phyloP scores from a whole-genome alignment of 352 stramenopile species.

The Globisporangium spiculum region DNA sequence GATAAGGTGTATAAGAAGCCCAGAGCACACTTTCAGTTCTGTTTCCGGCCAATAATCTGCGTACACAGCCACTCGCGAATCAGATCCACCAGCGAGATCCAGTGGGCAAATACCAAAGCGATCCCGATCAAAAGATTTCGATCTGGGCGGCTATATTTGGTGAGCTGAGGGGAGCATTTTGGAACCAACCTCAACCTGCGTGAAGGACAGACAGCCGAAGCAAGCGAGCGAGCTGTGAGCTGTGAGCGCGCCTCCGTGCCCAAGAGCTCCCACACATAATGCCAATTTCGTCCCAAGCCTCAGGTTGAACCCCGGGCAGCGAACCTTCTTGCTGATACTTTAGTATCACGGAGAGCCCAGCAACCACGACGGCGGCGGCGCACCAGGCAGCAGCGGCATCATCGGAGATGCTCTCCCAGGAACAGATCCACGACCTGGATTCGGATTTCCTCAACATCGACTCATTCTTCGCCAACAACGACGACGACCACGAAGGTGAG shows the following conservation, averaged over 20 bases:
- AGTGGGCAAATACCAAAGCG: neutral
- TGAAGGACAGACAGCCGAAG: neutral
- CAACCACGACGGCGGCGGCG: conserved; percentile 5
- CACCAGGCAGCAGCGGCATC: conserved; percentile 3
- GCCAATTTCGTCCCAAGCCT: conserved; percentile 8
- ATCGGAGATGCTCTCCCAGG: conserved; percentile 24
- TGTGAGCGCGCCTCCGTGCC: neutral
- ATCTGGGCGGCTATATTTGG: conserved; percentile 9
- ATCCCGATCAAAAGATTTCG: neutral
- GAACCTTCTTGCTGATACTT: neutral
- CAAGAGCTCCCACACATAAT: conserved; percentile 9
- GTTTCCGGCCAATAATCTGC: neutral
- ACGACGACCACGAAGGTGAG: conserved; percentile 25
- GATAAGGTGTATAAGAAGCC: neutral
- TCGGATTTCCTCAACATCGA: conserved; percentile 35
- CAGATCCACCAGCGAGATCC: neutral
- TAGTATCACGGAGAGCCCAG: neutral
- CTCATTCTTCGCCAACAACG: conserved; percentile 26
- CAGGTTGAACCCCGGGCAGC: neutral
- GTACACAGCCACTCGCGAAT: neutral
- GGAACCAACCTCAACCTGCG: neutral
- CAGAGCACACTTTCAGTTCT: neutral
- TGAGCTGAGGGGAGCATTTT: neutral
- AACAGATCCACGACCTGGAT: conserved; percentile 25
- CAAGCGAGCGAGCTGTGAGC: neutral